Evolutionary conservation across 208 protist species (phyloP).

Genomic region (Angomonas desouzai): DNA sequence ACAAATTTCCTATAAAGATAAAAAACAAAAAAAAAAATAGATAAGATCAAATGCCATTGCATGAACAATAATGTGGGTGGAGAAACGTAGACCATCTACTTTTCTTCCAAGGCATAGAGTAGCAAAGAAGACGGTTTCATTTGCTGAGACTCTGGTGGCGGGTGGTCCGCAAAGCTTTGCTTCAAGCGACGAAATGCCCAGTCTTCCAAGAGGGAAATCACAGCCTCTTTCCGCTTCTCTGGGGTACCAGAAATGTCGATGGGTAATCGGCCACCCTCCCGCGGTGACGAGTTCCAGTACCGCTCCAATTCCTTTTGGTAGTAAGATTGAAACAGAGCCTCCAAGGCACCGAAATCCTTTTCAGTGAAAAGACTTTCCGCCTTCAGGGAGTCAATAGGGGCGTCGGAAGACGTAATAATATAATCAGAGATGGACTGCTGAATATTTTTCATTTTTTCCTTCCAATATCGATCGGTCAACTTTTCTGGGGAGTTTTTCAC

Average conservation of each 20-base stretch:
- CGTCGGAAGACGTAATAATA: too few relatives aligned
- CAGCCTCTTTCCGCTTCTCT: neutral
- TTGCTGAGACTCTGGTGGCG: too few relatives aligned
- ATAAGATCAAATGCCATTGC: neutral
- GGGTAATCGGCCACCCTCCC: too few relatives aligned
- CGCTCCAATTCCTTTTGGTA: neutral
- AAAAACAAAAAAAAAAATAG: slow-evolving; percentile 10
- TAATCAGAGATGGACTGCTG: neutral
- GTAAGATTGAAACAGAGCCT: neutral
- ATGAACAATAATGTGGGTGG: neutral
- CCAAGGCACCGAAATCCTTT: neutral
- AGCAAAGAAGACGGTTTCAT: neutral
- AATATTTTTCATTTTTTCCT: neutral
- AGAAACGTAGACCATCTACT: neutral
- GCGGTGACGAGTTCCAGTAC: too few relatives aligned
- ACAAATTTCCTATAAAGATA: too few relatives aligned
- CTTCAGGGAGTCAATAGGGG: too few relatives aligned
- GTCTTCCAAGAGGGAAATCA: neutral
- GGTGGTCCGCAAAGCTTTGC: too few relatives aligned
- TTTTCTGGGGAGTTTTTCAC: too few relatives aligned
- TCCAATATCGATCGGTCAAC: neutral
- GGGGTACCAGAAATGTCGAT: neutral
- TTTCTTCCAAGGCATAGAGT: neutral
- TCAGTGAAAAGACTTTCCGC: neutral
- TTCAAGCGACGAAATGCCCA: neutral